A percentile compares a stretch with the other conserved stretches of the same genome.
phyloP scores from a whole-genome alignment of 176 grass and related monocot species.

The Eremochloa ophiuroides region DNA sequence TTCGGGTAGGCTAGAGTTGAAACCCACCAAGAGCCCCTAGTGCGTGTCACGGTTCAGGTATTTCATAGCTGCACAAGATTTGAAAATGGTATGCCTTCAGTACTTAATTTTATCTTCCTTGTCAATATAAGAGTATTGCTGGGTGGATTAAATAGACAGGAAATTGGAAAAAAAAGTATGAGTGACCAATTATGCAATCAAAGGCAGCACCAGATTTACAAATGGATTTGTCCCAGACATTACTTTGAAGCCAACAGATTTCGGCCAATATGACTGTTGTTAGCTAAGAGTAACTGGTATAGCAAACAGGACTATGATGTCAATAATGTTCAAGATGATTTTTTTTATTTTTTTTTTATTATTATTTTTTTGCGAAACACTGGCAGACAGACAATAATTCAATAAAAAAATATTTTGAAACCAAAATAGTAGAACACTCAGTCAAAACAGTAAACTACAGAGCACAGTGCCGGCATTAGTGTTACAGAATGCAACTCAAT shows the following conservation, averaged over 20 bases:
- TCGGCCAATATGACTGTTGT: not conserved
- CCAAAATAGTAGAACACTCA: no score
- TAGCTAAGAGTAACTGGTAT: not conserved
- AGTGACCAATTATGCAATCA: not conserved
- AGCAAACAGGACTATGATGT: not conserved
- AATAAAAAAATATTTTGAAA: no score
- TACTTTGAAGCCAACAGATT: not conserved
- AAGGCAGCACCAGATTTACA: not conserved
- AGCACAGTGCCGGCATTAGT: no score
- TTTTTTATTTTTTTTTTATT: no score
- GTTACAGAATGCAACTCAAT: no score
- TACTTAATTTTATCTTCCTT: not conserved
- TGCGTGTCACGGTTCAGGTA: no score
- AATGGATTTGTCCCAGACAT: not conserved
- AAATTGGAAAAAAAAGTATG: not conserved
- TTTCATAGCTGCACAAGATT: no score
- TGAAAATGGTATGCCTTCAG: not conserved
- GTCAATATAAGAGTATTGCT: not conserved
- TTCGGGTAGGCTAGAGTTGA: no score
- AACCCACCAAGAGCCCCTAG: no score
- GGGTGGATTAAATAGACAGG: not conserved
- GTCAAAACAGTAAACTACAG: no score
- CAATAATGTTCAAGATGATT: not conserved
- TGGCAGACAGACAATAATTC: no score
- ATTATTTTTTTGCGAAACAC: no score